phyloP scores from a whole-genome alignment of 257 asterid species.

The Jacaranda copaia region DNA sequence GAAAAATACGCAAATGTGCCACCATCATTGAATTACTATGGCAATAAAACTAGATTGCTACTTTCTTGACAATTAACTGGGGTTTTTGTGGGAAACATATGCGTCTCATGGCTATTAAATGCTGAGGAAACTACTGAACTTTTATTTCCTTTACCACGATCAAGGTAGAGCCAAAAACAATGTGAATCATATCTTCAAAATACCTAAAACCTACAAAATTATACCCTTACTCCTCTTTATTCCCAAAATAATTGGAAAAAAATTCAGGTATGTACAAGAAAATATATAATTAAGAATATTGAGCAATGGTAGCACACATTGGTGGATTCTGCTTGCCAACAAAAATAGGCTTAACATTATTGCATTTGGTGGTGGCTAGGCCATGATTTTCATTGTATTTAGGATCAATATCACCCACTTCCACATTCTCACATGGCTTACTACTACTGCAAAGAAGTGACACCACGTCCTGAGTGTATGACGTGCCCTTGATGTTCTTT shows the following conservation, averaged over 20 bases:
- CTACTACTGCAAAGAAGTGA: slow-evolving; percentile 50
- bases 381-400: slow-evolving; percentile 43
- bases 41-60: too few relatives aligned
- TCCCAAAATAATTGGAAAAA: background rate
- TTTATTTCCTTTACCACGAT: background rate
- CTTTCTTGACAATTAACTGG: too few relatives aligned
- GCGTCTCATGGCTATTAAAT: background rate
- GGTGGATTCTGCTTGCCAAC: slow-evolving; percentile 52
- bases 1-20: too few relatives aligned
- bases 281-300: background rate
- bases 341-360: slow-evolving; percentile 46
- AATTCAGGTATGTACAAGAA: background rate
- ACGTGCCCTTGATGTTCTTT: slow-evolving; percentile 49
- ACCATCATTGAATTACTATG: too few relatives aligned
- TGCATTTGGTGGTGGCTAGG: slow-evolving; percentile 40
- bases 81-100: too few relatives aligned
- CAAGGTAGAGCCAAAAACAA: too few relatives aligned
- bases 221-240: too few relatives aligned
- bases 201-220: too few relatives aligned
- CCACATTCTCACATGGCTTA: slow-evolving; percentile 51
- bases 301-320: slow-evolving; percentile 13
- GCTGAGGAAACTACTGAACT: background rate
- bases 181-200: too few relatives aligned
- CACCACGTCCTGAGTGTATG: slow-evolving; percentile 34
- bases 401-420: slow-evolving; percentile 50